These are phyloP conservation scores for Aspergillus sp. DNA, from an alignment of 2,329 filamentous ascomycete species.

Conservation along the genomic window DNA sequence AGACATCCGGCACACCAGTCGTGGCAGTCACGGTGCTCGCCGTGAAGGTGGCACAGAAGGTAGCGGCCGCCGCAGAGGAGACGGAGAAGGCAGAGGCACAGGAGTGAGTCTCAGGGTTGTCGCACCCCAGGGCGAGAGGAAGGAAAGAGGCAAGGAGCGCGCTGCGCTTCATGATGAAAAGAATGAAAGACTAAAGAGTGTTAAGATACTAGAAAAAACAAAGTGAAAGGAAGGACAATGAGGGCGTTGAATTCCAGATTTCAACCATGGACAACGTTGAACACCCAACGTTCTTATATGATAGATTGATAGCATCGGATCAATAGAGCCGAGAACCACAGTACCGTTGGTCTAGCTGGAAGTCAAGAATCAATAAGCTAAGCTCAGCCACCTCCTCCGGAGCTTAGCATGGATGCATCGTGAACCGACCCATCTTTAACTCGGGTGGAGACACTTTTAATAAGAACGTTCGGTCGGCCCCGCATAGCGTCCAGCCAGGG, in stretches of 20 bases:
- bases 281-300: not conserved
- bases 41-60: constrained; percentile 30
- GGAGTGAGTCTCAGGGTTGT: constrained; percentile 23
- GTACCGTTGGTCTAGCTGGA: no score
- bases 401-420: not conserved
- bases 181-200: constrained; percentile 18
- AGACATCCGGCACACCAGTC: constrained; percentile 22
- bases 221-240: not conserved
- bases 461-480: no score
- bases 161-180: constrained; percentile 24
- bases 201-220: not conserved
- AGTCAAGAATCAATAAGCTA: not conserved
- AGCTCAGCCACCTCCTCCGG: constrained; percentile 2
- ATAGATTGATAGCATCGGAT: not conserved
- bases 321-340: no score
- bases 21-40: constrained; percentile 25
- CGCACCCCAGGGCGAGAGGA: constrained; percentile 26
- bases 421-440: no score
- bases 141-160: constrained; percentile 27
- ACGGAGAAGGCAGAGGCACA: constrained; percentile 28
- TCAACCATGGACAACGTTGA: not conserved
- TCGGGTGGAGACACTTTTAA: not conserved
- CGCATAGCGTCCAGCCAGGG: no score
- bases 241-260: not conserved
- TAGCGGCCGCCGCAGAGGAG: constrained; percentile 23